phyloP scores from a whole-genome alignment of 1,284 basidiomycete genomes.

The Pseudozyma flocculosa region DNA sequence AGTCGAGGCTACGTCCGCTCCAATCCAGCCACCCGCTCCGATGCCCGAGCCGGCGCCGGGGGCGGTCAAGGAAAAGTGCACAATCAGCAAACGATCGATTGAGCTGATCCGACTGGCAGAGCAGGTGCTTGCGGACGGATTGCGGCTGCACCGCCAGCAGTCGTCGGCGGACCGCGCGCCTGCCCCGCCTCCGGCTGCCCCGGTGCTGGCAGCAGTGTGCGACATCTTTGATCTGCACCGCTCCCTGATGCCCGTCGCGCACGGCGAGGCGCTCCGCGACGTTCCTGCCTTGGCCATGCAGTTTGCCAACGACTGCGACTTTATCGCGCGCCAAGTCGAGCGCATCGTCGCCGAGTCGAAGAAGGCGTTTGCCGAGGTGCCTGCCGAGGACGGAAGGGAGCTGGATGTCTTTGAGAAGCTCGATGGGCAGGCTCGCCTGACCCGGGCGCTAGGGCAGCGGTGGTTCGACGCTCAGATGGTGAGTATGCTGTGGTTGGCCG shows the following conservation, averaged over 20 bases:
- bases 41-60: not conserved
- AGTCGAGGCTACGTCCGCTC: too few species aligned
- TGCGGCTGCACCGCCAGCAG: not conserved
- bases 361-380: conserved; percentile 22
- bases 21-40: too few species aligned
- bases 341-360: conserved; percentile 54
- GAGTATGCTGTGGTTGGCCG: too few species aligned
- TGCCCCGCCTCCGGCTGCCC: not conserved
- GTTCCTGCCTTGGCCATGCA: conserved; percentile 70
- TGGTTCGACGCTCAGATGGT: conserved; percentile 44
- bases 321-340: conserved; percentile 62
- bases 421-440: conserved; percentile 24
- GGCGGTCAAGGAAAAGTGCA: conserved; percentile 4
- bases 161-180: too few species aligned
- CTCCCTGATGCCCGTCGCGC: conserved; percentile 75
- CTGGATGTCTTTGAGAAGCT: conserved; percentile 17
- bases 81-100: conserved; percentile 7
- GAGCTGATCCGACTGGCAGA: conserved; percentile 4
- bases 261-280: conserved; percentile 63
- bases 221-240: conserved; percentile 78
- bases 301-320: conserved; percentile 82
- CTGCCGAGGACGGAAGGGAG: conserved; percentile 13
- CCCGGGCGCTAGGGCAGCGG: conserved; percentile 29
- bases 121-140: not conserved
- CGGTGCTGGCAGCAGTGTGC: conserved; percentile 3